These are phyloP conservation scores for Arthrobotrys iridis DNA, from an alignment of 2,329 filamentous ascomycete species.

Conservation along the genomic window DNA sequence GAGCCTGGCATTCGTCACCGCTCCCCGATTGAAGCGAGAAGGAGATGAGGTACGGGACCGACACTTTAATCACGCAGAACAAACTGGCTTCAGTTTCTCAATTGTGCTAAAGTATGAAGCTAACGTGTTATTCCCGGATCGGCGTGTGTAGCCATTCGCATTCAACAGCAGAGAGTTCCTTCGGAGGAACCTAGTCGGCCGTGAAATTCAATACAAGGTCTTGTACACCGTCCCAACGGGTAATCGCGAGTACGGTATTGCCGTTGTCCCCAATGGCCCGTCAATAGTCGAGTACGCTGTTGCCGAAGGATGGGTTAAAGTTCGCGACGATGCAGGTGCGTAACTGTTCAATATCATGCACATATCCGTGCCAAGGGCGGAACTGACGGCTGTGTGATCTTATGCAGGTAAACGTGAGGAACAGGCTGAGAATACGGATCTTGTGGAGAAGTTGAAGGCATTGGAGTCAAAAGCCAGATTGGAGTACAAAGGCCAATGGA, in stretches of 20 bases:
- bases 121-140: slow-evolving; percentile 17
- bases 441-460: slow-evolving; percentile 79
- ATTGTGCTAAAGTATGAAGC: slow-evolving; percentile 22
- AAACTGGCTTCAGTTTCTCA: slow-evolving; percentile 18
- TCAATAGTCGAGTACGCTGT: slow-evolving; percentile 83
- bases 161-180: slow-evolving; percentile 96
- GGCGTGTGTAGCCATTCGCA: slow-evolving; percentile 72
- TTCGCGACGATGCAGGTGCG: slow-evolving; percentile 84
- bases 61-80: background rate
- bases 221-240: slow-evolving; percentile 87
- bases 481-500: slow-evolving; percentile 84
- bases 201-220: slow-evolving; percentile 83
- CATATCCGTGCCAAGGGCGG: background rate
- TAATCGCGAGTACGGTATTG: slow-evolving; percentile 86
- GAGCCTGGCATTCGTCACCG: slow-evolving; percentile 90
- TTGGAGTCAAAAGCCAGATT: slow-evolving; percentile 81
- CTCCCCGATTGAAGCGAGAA: slow-evolving; percentile 85
- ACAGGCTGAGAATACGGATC: slow-evolving; percentile 76
- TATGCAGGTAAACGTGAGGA: slow-evolving; percentile 69
- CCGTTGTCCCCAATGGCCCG: slow-evolving; percentile 78
- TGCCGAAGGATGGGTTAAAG: slow-evolving; percentile 88
- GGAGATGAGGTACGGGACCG: slow-evolving; percentile 75
- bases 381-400: slow-evolving; percentile 17
- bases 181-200: slow-evolving; percentile 83
- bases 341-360: slow-evolving; percentile 25